Evolutionary conservation across 495 filamentous ascomycete species (phyloP), one percentile per base, ranked within the genome.

Genomic region (Lasiosphaeria miniovina): DNA sequence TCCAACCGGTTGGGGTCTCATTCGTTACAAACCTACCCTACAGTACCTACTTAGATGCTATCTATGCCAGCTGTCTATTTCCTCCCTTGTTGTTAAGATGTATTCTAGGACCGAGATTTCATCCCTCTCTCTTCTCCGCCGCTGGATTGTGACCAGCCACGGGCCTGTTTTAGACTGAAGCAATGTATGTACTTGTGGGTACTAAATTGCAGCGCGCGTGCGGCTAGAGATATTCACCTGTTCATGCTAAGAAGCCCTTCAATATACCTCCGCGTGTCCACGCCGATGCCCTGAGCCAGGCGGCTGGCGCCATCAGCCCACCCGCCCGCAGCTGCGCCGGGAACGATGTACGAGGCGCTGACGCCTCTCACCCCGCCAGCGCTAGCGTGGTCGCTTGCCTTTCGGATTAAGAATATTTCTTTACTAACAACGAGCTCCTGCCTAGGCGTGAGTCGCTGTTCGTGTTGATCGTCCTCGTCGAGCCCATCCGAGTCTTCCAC

Each of bases 211-310:
- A 24, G 24, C 24, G 24, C 2, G 24, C 24, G 24, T 24, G 46
- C 14, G 46, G 46, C 46, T 17, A 8, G 12, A 41, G 10, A 33
- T n/a, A 24, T n/a, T 80, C 68, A 92, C 67, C 86, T 75, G 72
- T 88, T 88, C 71, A 96, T 71, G 67, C 83, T 91, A 62, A 96
- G 74, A 57, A 96, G 70, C 11, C 84, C 86, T 66, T 96, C 92
- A 60, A 96, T 89, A 75, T 96, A 96, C 66, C 83, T 83, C 71
- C 87, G 81, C 45, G 91, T 89, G 82, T 96, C 91, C 58, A 96
- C 79, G 0, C 92, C 92, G 63, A 96, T 87, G 4, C 92, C 92
- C 71, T 93, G 90, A n/a, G 86, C 88, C 57, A 95, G 68, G 58
- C 84, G 82, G 33, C 79, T 81, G 0, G 88, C 83, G 10, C 83